Evolutionary conservation across 2,329 filamentous ascomycete genomes (phyloP).

Genomic region (Chaetoscypha palmicola): DNA sequence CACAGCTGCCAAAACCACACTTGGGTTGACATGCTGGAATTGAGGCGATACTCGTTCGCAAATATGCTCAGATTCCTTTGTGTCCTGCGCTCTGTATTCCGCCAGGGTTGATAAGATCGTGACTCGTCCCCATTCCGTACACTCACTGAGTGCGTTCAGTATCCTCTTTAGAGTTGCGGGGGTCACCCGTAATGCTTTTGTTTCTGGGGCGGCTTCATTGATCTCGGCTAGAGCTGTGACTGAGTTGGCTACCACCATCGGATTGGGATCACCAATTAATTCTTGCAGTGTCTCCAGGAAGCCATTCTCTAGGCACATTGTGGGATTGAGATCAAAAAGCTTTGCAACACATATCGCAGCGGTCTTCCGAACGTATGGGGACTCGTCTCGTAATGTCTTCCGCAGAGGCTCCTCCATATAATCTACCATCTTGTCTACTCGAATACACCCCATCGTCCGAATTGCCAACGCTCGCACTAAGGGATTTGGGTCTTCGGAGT

Average conservation of each 20-base stretch:
- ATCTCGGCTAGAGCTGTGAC: slow-evolving; percentile 93
- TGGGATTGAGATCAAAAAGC: slow-evolving; percentile 88
- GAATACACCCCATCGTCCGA: slow-evolving; percentile 96
- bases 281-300: slow-evolving; percentile 93
- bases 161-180: slow-evolving; percentile 85
- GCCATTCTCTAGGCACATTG: slow-evolving; percentile 92
- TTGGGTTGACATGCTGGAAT: slow-evolving; percentile 97
- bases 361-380: slow-evolving; percentile 96
- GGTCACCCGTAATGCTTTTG: slow-evolving; percentile 76
- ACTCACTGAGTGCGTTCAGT: slow-evolving; percentile 93
- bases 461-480: slow-evolving; percentile 91
- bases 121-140: slow-evolving; percentile 95
- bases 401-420: slow-evolving; percentile 98
- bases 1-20: slow-evolving; percentile 93
- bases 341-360: slow-evolving; percentile 97
- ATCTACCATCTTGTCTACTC: slow-evolving; percentile 98
- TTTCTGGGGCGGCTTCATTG: slow-evolving; percentile 82
- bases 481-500: slow-evolving; percentile 96
- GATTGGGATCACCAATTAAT: slow-evolving; percentile 93
- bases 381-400: slow-evolving; percentile 95
- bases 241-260: slow-evolving; percentile 98
- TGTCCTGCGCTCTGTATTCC: slow-evolving; percentile 77
- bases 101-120: slow-evolving; percentile 87
- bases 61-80: slow-evolving; percentile 96
- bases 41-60: slow-evolving; percentile 94